Conservation (phyloP, 192 early-diverging fungal species). For the Linnemannia hyalina region DNA sequence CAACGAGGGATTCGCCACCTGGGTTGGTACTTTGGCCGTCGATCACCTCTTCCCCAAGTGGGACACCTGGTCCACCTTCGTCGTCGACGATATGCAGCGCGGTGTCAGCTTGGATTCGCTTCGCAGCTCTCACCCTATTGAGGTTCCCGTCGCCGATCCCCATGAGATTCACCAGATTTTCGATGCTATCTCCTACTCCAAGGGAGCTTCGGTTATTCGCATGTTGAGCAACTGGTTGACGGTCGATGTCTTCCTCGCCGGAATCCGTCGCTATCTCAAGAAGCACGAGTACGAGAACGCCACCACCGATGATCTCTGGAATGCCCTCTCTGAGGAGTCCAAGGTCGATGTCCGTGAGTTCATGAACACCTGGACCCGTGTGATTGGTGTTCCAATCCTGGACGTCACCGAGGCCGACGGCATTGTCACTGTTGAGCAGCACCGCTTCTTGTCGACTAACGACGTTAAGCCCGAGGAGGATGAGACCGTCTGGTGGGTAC, state of each 20-base stretch:
- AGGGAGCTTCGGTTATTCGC: constrained; percentile 94
- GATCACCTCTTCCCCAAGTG: constrained; percentile 94
- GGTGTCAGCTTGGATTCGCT: constrained; percentile 87
- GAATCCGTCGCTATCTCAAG: constrained; percentile 83
- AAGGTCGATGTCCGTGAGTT: constrained; percentile 86
- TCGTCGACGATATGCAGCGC: constrained; percentile 80
- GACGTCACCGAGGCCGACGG: constrained; percentile 73
- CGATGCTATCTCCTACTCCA: constrained; percentile 91
- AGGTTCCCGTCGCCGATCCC: constrained; percentile 87
- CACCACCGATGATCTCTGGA: constrained; percentile 91
- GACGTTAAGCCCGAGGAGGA: constrained; percentile 87
- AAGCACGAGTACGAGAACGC: constrained; percentile 90
- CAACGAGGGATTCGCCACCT: constrained; percentile 99
- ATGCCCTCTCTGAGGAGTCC: constrained; percentile 80
- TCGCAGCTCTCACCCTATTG: constrained; percentile 93
- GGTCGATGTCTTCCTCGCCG: constrained; percentile 78
- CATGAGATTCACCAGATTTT: constrained; percentile 95
- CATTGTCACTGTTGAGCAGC: constrained; percentile 78
- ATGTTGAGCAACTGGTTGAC: constrained; percentile 90
- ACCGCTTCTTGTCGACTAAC: constrained; percentile 89
- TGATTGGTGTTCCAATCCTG: constrained; percentile 86
- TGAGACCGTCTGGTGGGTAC: constrained; percentile 87
- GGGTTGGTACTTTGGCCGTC: constrained; percentile 90
- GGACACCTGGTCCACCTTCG: constrained; percentile 92
- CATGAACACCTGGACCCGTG: constrained; percentile 91